Conservation (phyloP, 192 early-diverging fungal genomes). For the Gaertneriomyces sp. region DNA sequence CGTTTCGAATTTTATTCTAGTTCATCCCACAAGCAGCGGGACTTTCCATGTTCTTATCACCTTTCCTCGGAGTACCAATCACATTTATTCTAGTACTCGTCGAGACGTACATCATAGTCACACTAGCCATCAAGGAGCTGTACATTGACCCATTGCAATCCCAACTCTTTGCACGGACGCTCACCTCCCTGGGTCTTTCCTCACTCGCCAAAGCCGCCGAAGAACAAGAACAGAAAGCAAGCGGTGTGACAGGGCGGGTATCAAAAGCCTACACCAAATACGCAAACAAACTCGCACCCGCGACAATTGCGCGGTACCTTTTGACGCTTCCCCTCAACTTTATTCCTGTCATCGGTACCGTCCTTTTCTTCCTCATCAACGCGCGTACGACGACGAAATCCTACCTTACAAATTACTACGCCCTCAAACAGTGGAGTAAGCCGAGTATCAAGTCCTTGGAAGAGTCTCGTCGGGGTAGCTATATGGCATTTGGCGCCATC, state of each 20-base stretch:
- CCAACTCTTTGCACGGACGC: slow-evolving; percentile 26
- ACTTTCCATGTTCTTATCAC: slow-evolving; percentile 18
- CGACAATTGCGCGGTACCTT: slow-evolving; percentile 29
- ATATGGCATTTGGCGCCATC: slow-evolving; percentile 36
- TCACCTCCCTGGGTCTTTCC: background rate
- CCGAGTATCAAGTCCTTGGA: slow-evolving; percentile 8
- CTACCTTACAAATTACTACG: slow-evolving; percentile 23
- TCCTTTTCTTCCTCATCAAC: slow-evolving; percentile 38
- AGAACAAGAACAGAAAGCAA: background rate
- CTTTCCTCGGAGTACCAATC: slow-evolving; percentile 18
- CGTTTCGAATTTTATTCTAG: background rate
- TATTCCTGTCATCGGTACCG: slow-evolving; percentile 56
- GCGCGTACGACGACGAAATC: slow-evolving; percentile 14
- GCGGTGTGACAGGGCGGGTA: background rate
- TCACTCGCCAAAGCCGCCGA: background rate
- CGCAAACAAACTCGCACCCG: slow-evolving; percentile 13
- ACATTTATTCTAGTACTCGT: slow-evolving; percentile 26
- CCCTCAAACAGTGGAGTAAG: slow-evolving; percentile 24
- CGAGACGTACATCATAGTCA: slow-evolving; percentile 24
- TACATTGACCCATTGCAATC: slow-evolving; percentile 23
- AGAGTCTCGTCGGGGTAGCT: slow-evolving; percentile 10
- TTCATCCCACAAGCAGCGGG: slow-evolving; percentile 27
- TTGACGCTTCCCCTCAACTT: slow-evolving; percentile 58
- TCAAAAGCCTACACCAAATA: background rate
- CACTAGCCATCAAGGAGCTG: slow-evolving; percentile 10